Evolutionary conservation across 805 yeast species (phyloP).

Genomic region (Saccharomyces cerevisiae): DNA sequence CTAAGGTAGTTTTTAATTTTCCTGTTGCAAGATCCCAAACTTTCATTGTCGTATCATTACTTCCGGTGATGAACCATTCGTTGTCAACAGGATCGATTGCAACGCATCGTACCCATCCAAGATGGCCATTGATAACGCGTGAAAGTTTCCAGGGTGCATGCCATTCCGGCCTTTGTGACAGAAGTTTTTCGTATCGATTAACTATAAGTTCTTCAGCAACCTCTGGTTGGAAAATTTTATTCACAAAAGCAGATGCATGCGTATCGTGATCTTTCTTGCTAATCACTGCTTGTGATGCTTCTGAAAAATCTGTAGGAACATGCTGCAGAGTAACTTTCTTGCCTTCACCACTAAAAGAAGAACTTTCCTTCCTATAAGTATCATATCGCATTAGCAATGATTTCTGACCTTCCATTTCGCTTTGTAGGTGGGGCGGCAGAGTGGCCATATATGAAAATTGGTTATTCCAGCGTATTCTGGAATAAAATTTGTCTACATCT

Average conservation of each 20-base stretch:
- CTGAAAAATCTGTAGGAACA: not conserved
- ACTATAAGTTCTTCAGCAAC: slow-evolving; percentile 11
- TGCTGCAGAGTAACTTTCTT: not conserved
- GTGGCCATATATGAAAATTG: slow-evolving; percentile 21
- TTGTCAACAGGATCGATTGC: slow-evolving; percentile 73
- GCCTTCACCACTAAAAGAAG: not conserved
- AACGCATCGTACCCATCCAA: slow-evolving; percentile 85
- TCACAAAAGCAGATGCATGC: slow-evolving; percentile 1
- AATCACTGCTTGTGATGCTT: slow-evolving; percentile 1
- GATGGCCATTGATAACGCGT: slow-evolving; percentile 77
- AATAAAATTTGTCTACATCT: slow-evolving; percentile 24
- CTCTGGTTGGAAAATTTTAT: slow-evolving; percentile 6
- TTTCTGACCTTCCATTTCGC: slow-evolving; percentile 18
- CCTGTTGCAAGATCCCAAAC: slow-evolving; percentile 83
- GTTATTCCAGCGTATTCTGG: slow-evolving; percentile 22
- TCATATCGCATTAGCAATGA: slow-evolving; percentile 12
- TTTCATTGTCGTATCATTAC: slow-evolving; percentile 80
- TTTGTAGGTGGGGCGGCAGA: slow-evolving; percentile 27
- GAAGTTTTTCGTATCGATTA: slow-evolving; percentile 16
- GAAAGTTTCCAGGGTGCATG: slow-evolving; percentile 66
- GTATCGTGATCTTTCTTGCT: slow-evolving; percentile 4
- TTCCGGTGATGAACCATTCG: slow-evolving; percentile 87
- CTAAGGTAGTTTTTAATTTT: slow-evolving; percentile 59
- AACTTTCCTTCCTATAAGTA: not conserved
- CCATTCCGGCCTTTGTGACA: slow-evolving; percentile 30